Base-by-base conservation (phyloP, 768 basidiomycete species). In the Gelatoporia subvermispora region DNA sequence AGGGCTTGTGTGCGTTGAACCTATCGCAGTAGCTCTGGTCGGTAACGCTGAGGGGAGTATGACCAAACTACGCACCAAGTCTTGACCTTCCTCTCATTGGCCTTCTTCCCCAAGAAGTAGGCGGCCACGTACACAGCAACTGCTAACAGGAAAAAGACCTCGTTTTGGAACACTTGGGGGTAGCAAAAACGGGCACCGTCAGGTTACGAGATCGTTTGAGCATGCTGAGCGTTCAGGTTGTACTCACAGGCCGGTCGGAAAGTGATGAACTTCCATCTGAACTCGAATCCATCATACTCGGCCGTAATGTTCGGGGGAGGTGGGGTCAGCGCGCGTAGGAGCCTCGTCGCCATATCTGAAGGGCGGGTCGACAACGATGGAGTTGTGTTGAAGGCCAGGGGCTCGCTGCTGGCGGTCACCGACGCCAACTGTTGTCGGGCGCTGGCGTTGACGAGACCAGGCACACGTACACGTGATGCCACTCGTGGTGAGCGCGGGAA, bases 201-300 rank as follows among this genome's bases (percentile, higher is more conserved):
- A 48, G 37, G 57, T 45, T 46, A 16, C 10, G 38, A 23, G n/a
- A n/a, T n/a, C n/a, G n/a, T n/a, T n/a, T n/a, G n/a, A n/a, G n/a
- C n/a, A n/a, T n/a, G n/a, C n/a, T n/a, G n/a, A n/a, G n/a, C n/a
- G n/a, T n/a, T n/a, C n/a, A n/a, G n/a, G n/a, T n/a, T n/a, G n/a
- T 22, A 55, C 83, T 55, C 60, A 85, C 85, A 62, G 8, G 84
- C 88, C 17, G 93, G 93, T 37, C 92, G 75, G 69, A 95, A 90
- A 34, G 84, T 79, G 57, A 96, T 68, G 47, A 81, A 71, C 61
- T 76, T 83, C 84, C 85, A 93, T 53, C 68, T 74, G 64, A 72
- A 84, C 65, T 96, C 78, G 40, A 79, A 65, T 17, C 92, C 93
- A 31, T 85, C 75, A 64, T 93, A 96, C 8, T 85, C 71, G 7